Base-by-base conservation (phyloP, 352 stramenopile genomes). In the Phytopythium vexans region DNA sequence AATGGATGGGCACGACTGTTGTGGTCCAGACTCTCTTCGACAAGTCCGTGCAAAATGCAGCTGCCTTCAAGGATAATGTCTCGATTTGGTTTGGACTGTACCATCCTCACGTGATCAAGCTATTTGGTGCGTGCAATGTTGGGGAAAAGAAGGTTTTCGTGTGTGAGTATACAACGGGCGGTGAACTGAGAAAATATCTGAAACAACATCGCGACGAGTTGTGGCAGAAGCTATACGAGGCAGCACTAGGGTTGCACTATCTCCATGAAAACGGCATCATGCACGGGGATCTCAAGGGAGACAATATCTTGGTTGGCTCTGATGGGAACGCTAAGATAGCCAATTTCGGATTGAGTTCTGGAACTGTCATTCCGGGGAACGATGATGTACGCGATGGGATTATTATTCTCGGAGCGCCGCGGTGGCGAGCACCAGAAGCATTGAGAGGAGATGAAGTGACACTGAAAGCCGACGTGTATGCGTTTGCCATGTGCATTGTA, bases 401-500 rank as follows among this genome's bases (percentile, higher is more conserved):
- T n/a, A 34, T 32, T 36, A 34, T 2, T 6, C 42, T 48, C 3
- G 42, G 42, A 1, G 42, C 27, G 8, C 16, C 12, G 1, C 42
- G 16, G 42, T 48, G 27, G 15, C 12, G 16, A 34, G 42, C 42
- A 14, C 42, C 42, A 32, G 42, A 48, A 34, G 12, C 14, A 34
- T 35, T 48, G 42, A 48, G 42, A 34, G 42, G 42, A 34, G 16
- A 34, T 35, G 42, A 34, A 34, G 42, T 48, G 42, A 48, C 42
- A 12, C 16, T 36, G 7, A 34, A 32, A 34, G 12, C 42, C 8
- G 42, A 48, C 16, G 42, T 48, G 42, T 48, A 48, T 3, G 12
- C 42, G 12, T 48, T 48, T 14, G 42, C 42, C 5, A 48, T 48
- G 42, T 32, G 12, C 14, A 48, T 48, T 32, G 3, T 48, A 9